Evolutionary conservation across 2,329 filamentous ascomycete species (phyloP), one percentile per base, ranked within the genome.

Genomic region (Lasiodiplodia hormozganensis): DNA sequence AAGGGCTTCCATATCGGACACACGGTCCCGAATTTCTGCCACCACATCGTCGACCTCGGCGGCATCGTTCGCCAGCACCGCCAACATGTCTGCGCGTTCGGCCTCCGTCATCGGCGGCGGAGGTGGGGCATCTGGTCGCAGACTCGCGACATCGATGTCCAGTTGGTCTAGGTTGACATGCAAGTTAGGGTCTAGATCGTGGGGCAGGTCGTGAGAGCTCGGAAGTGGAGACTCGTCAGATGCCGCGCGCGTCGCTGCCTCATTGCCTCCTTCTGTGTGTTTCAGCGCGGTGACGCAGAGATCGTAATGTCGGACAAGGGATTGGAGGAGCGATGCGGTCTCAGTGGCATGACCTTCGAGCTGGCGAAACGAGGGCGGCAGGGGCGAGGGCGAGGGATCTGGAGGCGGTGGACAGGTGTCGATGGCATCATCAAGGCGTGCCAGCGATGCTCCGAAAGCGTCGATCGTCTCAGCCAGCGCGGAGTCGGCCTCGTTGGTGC

Each of bases 271-370:
- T 81, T 97, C 94, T 3, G 94, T 97, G 62, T 95, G 93, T 69
- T 94, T 92, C 53, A 97, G 90, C 0, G 95, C 95, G 0, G 91
- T 95, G 16, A 97, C 92, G 78, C 95, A 97, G 71, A 97, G 88
- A 78, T 98, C 95, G 77, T 97, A 97, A 80, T 98, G 95, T 31
- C 87, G 88, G 8, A 93, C 94, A 4, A 98, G 83, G 0, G 91
- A 93, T 68, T 93, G 88, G 1, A 98, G 87, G 5, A 93, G 86
- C 68, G 90, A 86, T 5, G 94, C 95, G 89, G 96, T 95, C 73
- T 90, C 89, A 70, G 92, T 89, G 0, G 94, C 94, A 72, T 95
- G 89, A 16, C 85, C 85, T 71, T 94, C 89, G 43, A 97, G 85
- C 2, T 78, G 76, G 65, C 81, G 81, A 71, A 86, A 85, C 49